Evolutionary conservation across 2,329 filamentous ascomycete genomes (phyloP).

Genomic region (Penicillium sp.): DNA sequence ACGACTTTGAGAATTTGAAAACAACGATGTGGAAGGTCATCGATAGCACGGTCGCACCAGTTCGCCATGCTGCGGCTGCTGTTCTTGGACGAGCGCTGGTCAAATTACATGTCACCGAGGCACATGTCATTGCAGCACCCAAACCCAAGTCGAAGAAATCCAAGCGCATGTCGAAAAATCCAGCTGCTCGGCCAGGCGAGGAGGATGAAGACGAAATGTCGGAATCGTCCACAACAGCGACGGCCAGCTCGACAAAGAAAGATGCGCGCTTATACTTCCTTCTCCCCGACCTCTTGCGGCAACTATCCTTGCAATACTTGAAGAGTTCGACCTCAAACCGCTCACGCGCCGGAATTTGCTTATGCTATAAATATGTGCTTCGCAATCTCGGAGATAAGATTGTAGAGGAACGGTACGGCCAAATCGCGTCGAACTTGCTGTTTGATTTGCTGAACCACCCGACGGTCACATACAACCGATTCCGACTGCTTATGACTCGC

Average conservation of each 20-base stretch:
- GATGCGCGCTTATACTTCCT: slow-evolving; percentile 71
- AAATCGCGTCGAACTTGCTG: slow-evolving; percentile 78
- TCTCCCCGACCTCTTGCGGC: slow-evolving; percentile 74
- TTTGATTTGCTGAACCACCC: slow-evolving; percentile 75
- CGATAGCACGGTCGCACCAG: slow-evolving; percentile 72
- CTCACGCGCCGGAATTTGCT: slow-evolving; percentile 76
- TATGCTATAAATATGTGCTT: slow-evolving; percentile 83
- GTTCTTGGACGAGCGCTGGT: slow-evolving; percentile 82
- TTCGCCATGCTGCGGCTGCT: slow-evolving; percentile 82
- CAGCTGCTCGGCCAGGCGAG: slow-evolving; percentile 57
- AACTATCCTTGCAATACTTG: slow-evolving; percentile 78
- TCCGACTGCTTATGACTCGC: slow-evolving; percentile 80
- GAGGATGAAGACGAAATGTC: slow-evolving; percentile 73
- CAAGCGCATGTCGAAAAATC: slow-evolving; percentile 73
- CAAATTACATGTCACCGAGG: slow-evolving; percentile 71
- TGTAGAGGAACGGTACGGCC: slow-evolving; percentile 80
- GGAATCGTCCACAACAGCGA: slow-evolving; percentile 61
- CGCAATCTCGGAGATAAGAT: slow-evolving; percentile 75
- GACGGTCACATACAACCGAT: slow-evolving; percentile 79
- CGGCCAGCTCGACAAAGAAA: slow-evolving; percentile 63
- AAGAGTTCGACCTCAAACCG: slow-evolving; percentile 76
- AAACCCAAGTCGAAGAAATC: slow-evolving; percentile 65
- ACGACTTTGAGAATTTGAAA: slow-evolving; percentile 88
- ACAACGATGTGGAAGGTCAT: slow-evolving; percentile 80
- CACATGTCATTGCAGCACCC: slow-evolving; percentile 53